phyloP scores from a whole-genome alignment of 169 alveolate genomes.

The Amoebophrya sp. region DNA sequence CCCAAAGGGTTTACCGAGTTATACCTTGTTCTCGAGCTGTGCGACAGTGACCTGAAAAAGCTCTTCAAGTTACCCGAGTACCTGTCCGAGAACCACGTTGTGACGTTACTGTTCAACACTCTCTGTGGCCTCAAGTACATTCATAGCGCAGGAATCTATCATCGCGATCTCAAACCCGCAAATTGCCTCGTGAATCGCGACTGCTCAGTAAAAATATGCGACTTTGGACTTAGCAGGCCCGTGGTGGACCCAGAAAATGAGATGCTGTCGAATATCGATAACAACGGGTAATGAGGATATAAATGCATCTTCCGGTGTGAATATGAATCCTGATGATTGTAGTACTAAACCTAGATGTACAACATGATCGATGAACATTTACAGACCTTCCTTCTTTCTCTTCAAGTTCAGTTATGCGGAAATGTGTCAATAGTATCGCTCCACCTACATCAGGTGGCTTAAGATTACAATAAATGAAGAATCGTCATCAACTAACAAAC shows the following conservation, averaged over 20 bases:
- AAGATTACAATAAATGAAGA: no score
- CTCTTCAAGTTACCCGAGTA: constrained; percentile 78
- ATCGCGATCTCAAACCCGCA: constrained; percentile 96
- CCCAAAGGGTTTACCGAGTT: constrained; percentile 81
- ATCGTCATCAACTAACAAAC: neutral
- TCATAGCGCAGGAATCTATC: constrained; percentile 89
- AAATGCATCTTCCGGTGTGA: no score
- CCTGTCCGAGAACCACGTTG: constrained; percentile 83
- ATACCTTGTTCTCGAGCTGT: constrained; percentile 93
- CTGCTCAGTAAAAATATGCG: constrained; percentile 90
- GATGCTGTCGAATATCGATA: neutral
- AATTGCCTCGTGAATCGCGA: constrained; percentile 92
- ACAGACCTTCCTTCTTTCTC: no score
- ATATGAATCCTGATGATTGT: no score
- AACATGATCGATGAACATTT: no score
- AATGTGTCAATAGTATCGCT: no score
- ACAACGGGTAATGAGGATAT: neutral
- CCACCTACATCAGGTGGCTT: no score
- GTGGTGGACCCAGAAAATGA: constrained; percentile 1
- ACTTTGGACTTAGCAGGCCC: constrained; percentile 38
- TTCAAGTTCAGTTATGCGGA: no score
- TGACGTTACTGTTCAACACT: constrained; percentile 75
- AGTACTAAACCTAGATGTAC: no score
- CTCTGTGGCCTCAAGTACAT: constrained; percentile 78
- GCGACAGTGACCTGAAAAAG: constrained; percentile 94